phyloP scores from a whole-genome alignment of 2,329 filamentous ascomycete genomes.

The Fusarium duplospermum region DNA sequence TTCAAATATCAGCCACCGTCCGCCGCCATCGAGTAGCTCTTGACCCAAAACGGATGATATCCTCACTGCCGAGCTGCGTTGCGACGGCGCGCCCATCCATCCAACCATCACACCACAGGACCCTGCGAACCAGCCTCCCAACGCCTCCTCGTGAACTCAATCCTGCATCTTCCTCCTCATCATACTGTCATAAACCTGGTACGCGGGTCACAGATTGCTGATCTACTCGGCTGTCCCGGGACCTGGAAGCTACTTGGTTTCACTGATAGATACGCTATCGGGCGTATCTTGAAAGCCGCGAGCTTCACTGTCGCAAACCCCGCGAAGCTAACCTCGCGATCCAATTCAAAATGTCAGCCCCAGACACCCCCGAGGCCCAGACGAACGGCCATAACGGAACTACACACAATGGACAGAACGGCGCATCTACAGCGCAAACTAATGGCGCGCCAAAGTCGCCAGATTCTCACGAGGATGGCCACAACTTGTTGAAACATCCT shows the following conservation, averaged over 20 bases:
- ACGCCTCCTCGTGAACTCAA: slow-evolving; percentile 8
- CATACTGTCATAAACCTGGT: background rate
- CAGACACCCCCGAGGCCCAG: slow-evolving; percentile 24
- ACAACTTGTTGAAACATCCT: slow-evolving; percentile 19
- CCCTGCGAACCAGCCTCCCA: slow-evolving; percentile 19
- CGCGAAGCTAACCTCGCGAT: background rate
- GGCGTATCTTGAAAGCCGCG: slow-evolving; percentile 19
- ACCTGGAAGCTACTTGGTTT: background rate
- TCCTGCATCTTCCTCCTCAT: slow-evolving; percentile 11
- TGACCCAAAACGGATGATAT: slow-evolving; percentile 7
- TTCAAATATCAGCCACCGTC: slow-evolving; percentile 37
- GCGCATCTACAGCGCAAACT: slow-evolving; percentile 8
- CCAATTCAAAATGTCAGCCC: slow-evolving; percentile 31
- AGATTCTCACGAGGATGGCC: slow-evolving; percentile 19
- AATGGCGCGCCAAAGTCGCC: background rate
- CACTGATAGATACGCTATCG: background rate
- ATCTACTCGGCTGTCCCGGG: slow-evolving; percentile 10
- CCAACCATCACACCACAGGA: slow-evolving; percentile 35
- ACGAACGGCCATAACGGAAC: slow-evolving; percentile 21
- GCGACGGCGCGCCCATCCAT: slow-evolving; percentile 19
- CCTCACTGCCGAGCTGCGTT: slow-evolving; percentile 18
- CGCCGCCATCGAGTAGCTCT: slow-evolving; percentile 17
- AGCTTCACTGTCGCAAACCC: slow-evolving; percentile 10
- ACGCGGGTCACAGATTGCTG: background rate
- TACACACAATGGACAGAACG: slow-evolving; percentile 9